Percentiles rank a stretch among this genome's conserved stretches.
Evolutionary conservation across 2,329 filamentous ascomycete genomes (phyloP).

Genomic region (Hymenoscyphus fraxineus): DNA sequence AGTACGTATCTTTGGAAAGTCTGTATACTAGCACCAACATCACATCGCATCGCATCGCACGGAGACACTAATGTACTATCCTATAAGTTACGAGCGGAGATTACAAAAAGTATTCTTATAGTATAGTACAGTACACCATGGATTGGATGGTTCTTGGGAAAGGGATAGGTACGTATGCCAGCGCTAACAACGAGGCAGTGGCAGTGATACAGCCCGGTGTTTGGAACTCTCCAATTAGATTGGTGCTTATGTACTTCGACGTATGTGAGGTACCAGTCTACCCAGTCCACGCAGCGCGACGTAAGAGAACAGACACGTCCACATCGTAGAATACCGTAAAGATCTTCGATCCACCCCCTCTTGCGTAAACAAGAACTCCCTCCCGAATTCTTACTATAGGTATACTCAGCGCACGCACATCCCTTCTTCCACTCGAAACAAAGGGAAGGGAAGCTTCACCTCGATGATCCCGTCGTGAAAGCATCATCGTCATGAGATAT

Average conservation of each 20-base stretch:
- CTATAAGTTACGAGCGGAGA: too few relatives aligned
- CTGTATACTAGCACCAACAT: neutral
- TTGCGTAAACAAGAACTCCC: neutral
- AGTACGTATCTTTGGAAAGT: neutral
- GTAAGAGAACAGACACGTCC: neutral
- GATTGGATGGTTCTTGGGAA: too few relatives aligned
- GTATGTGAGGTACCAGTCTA: neutral
- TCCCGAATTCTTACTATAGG: too few relatives aligned
- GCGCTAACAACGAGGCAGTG: neutral
- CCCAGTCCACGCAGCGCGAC: neutral
- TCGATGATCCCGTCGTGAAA: neutral
- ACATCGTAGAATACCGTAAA: neutral
- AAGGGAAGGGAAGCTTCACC: neutral
- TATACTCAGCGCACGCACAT: neutral
- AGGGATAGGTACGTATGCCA: neutral
- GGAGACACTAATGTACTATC: too few relatives aligned
- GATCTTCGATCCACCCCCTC: constrained; percentile 3
- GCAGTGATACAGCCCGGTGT: neutral
- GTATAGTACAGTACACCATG: too few relatives aligned
- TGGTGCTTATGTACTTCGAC: neutral
- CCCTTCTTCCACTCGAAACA: neutral
- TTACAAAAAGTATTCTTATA: too few relatives aligned
- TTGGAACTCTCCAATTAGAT: neutral
- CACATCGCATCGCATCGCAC: too few relatives aligned
- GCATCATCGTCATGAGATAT: neutral